phyloP scores from a whole-genome alignment of 2,329 filamentous ascomycete species.

The Plectosphaerella sp. region DNA sequence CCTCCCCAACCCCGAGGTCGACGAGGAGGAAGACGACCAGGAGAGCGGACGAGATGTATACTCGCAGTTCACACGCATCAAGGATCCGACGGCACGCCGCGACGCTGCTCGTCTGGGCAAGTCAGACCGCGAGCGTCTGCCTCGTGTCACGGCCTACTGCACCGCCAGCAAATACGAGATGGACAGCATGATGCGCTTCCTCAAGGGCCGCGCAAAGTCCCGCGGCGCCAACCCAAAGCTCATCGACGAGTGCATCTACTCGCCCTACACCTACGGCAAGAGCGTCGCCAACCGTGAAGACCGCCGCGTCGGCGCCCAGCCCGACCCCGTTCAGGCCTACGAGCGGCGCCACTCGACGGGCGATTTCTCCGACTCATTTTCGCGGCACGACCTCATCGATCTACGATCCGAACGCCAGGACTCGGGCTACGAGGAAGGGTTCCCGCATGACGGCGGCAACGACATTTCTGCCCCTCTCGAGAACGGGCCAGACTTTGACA shows the following conservation, averaged over 20 bases:
- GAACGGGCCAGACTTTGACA: slow-evolving; percentile 71
- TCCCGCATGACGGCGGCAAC: slow-evolving; percentile 14
- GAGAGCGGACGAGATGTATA: slow-evolving; percentile 95
- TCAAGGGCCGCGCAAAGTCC: slow-evolving; percentile 77
- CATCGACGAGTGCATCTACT: slow-evolving; percentile 97
- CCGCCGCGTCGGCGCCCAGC: slow-evolving; percentile 14
- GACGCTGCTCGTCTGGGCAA: slow-evolving; percentile 92
- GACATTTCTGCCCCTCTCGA: slow-evolving; percentile 30
- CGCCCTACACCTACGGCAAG: slow-evolving; percentile 77
- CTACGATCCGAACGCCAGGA: slow-evolving; percentile 39
- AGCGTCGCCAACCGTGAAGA: slow-evolving; percentile 29
- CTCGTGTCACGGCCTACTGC: slow-evolving; percentile 93
- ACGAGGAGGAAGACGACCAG: slow-evolving; percentile 72
- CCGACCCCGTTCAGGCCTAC: slow-evolving; percentile 38
- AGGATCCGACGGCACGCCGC: slow-evolving; percentile 86
- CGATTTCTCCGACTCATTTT: slow-evolving; percentile 56
- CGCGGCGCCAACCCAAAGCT: slow-evolving; percentile 82
- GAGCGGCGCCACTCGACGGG: slow-evolving; percentile 75
- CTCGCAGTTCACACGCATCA: slow-evolving; percentile 95
- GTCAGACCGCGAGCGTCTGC: slow-evolving; percentile 80
- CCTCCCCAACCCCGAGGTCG: slow-evolving; percentile 84
- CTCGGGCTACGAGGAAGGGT: slow-evolving; percentile 23
- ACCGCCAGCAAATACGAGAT: slow-evolving; percentile 89
- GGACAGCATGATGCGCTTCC: slow-evolving; percentile 81
- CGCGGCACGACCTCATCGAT: slow-evolving; percentile 60